A percentile compares a stretch with the other conserved stretches of the same genome.
These are phyloP conservation scores for Arthrobotrys musiformis DNA, from an alignment of 2,329 filamentous ascomycete species.

Conservation along the genomic window DNA sequence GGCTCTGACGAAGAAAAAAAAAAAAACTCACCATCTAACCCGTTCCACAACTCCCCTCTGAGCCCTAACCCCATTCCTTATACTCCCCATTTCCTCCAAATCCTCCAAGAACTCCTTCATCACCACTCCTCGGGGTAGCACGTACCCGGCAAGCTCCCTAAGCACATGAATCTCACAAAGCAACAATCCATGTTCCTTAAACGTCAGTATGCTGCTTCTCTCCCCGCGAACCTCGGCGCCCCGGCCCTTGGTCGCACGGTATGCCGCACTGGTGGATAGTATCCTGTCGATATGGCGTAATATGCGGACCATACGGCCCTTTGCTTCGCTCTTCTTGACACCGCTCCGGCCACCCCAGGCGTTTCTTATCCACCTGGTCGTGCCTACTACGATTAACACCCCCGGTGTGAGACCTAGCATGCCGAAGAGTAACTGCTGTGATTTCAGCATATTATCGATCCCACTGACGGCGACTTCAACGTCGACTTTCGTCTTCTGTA, in stretches of 20 bases:
- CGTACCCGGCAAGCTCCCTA: constrained; percentile 72
- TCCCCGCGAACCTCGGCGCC: constrained; percentile 5
- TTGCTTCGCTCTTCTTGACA: constrained; percentile 72
- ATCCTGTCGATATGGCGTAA: constrained; percentile 89
- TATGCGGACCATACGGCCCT: constrained; percentile 78
- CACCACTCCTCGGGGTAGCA: constrained; percentile 76
- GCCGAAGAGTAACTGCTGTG: constrained; percentile 97
- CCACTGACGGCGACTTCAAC: constrained; percentile 95
- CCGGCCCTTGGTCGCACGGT: constrained; percentile 62
- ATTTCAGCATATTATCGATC: constrained; percentile 92
- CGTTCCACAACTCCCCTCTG: constrained; percentile 83
- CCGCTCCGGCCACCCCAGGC: constrained; percentile 73
- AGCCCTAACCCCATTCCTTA: constrained; percentile 77
- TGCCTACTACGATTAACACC: constrained; percentile 83
- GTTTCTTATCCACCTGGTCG: constrained; percentile 76
- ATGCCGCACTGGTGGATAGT: constrained; percentile 64
- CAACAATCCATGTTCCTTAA: constrained; percentile 90
- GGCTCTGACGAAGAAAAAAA: background rate
- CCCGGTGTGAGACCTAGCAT: constrained; percentile 94
- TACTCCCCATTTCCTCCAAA: constrained; percentile 83
- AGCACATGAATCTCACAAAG: constrained; percentile 90
- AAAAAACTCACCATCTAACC: constrained; percentile 81
- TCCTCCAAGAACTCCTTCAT: constrained; percentile 90
- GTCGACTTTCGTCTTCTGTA: constrained; percentile 99
- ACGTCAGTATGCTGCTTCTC: constrained; percentile 71